Percentiles rank a stretch among this genome's conserved stretches.
Conservation (phyloP, 352 stramenopile species). For the Phytophthora aleatoria region DNA sequence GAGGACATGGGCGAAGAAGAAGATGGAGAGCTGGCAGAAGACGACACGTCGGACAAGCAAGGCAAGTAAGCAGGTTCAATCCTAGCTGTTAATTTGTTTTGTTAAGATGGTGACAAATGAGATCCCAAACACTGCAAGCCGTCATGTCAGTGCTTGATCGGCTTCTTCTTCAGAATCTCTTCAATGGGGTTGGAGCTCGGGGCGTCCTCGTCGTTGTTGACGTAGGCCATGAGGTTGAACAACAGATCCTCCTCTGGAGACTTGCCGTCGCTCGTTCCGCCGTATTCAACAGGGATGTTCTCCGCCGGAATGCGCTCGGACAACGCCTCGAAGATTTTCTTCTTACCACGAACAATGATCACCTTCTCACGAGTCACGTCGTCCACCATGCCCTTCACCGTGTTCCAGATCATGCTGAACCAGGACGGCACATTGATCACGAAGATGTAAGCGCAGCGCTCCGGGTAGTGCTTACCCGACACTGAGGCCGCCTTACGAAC, state of each 20-base stretch:
- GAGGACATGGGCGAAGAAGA: slow-evolving; percentile 35
- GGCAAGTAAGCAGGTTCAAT: slow-evolving; percentile 12
- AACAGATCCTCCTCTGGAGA: slow-evolving; percentile 73
- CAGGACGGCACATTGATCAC: slow-evolving; percentile 95
- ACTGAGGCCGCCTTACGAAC: slow-evolving; percentile 74
- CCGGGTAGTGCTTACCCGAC: slow-evolving; percentile 93
- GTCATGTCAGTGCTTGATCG: slow-evolving; percentile 42
- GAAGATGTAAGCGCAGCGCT: slow-evolving; percentile 93
- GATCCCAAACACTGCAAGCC: background rate
- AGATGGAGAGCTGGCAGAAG: slow-evolving; percentile 15
- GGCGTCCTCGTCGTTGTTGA: slow-evolving; percentile 70
- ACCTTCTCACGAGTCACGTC: slow-evolving; percentile 95
- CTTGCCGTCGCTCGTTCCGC: slow-evolving; percentile 63
- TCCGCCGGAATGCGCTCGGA: slow-evolving; percentile 71
- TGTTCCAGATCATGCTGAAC: slow-evolving; percentile 94
- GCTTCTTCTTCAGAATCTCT: slow-evolving; percentile 50
- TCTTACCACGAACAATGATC: slow-evolving; percentile 84
- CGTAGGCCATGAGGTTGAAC: slow-evolving; percentile 74
- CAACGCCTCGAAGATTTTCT: slow-evolving; percentile 83
- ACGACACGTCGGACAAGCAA: no score
- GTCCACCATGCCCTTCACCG: slow-evolving; percentile 92
- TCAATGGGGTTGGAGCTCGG: slow-evolving; percentile 61
- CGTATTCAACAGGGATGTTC: slow-evolving; percentile 85
- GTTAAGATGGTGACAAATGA: slow-evolving; percentile 10
- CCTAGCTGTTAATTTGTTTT: slow-evolving; percentile 4